Conservation (phyloP, 441 rosid genomes). For the Gossypium schwendimanii region DNA sequence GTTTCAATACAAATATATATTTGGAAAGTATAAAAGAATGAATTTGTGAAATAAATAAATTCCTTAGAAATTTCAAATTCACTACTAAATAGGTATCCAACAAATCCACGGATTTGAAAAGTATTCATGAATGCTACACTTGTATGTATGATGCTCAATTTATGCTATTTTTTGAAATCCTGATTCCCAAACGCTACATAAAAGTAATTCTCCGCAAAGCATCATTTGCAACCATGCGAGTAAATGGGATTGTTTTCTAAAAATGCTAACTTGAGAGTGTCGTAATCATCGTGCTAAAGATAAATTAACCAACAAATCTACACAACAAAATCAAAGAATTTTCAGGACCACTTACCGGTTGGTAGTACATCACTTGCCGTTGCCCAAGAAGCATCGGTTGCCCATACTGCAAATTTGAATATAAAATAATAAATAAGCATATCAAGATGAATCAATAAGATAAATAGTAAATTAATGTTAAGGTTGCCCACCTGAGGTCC, state of each 20-base stretch:
- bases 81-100: no score
- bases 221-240: background rate
- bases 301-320: background rate
- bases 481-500: constrained; percentile 62
- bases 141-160: no score
- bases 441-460: background rate
- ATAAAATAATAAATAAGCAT: constrained; percentile 1
- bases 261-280: background rate
- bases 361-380: constrained; percentile 60
- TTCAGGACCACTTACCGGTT: constrained; percentile 45
- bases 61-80: no score
- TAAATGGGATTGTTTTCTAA: background rate
- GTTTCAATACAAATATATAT: no score
- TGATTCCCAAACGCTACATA: background rate
- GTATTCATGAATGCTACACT: no score
- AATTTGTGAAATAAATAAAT: no score
- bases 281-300: background rate
- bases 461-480: background rate
- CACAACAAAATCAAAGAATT: background rate
- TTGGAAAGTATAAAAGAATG: no score
- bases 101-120: no score
- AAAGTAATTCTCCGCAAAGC: background rate
- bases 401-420: constrained; percentile 43
- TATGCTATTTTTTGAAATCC: no score
- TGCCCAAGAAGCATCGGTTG: constrained; percentile 68